Percentiles rank a stretch among this genome's conserved stretches.
phyloP scores from a whole-genome alignment of 1,284 basidiomycete genomes.

The Boletus nobilissimus region DNA sequence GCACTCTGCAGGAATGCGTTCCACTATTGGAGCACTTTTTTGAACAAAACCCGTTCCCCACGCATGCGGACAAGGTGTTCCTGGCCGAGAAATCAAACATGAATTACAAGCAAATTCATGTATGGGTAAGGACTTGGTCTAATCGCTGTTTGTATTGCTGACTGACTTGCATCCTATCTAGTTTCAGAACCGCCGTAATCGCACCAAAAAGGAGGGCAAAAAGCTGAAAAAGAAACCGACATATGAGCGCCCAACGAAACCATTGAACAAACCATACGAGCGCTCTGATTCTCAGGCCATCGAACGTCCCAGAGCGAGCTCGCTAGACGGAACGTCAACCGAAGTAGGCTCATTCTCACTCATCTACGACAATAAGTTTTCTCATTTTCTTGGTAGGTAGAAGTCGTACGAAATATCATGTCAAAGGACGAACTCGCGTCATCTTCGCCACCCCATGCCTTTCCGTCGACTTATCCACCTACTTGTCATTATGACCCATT shows the following conservation, averaged over 20 bases:
- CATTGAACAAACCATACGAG: neutral
- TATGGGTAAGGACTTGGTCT: slow-evolving; percentile 63
- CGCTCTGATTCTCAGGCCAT: neutral
- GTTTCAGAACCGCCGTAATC: slow-evolving; percentile 42
- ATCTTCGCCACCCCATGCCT: slow-evolving; percentile 32
- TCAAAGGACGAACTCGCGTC: neutral
- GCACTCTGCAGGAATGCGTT: slow-evolving; percentile 51
- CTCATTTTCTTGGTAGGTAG: neutral
- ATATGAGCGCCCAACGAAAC: neutral
- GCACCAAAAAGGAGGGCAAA: slow-evolving; percentile 27
- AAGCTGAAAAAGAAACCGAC: slow-evolving; percentile 5
- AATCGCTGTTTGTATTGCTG: neutral
- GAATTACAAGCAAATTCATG: slow-evolving; percentile 63
- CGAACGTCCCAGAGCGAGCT: rapidly evolving
- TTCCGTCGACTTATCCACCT: slow-evolving; percentile 35
- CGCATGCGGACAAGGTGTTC: slow-evolving; percentile 52
- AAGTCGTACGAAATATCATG: rapidly evolving
- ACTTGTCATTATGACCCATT: slow-evolving; percentile 36
- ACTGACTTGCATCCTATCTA: neutral
- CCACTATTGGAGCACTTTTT: slow-evolving; percentile 64
- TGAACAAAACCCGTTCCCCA: slow-evolving; percentile 60
- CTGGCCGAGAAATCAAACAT: slow-evolving; percentile 60
- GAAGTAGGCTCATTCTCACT: slow-evolving; percentile 7
- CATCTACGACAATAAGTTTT: no score
- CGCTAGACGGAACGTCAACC: rapidly evolving